These are phyloP conservation scores for Leccinum truebloodii DNA, from an alignment of 768 basidiomycete genomes.

Conservation along the genomic window DNA sequence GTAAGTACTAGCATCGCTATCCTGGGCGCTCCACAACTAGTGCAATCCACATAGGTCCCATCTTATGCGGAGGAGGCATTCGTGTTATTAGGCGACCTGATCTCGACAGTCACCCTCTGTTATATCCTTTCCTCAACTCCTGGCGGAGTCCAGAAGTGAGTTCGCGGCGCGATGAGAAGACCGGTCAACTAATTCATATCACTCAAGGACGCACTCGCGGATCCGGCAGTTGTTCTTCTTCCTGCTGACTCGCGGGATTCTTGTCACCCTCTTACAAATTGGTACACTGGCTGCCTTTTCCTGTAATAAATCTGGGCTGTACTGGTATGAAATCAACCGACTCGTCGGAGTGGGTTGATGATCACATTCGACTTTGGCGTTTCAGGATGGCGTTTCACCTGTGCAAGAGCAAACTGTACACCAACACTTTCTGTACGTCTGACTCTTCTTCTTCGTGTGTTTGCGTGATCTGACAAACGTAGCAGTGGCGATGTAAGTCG, in stretches of 20 bases:
- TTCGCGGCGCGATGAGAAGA: background rate
- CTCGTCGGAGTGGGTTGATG: background rate
- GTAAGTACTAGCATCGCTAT: background rate
- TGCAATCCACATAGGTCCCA: background rate
- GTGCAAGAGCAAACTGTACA: conserved; percentile 15
- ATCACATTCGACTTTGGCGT: background rate
- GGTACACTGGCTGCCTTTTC: background rate
- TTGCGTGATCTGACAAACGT: conserved; percentile 2
- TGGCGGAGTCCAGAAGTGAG: conserved; percentile 7
- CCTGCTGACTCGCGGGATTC: conserved; percentile 16
- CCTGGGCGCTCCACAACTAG: background rate
- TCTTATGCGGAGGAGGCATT: conserved; percentile 10
- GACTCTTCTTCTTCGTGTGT: background rate
- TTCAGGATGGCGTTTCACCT: conserved; percentile 12
- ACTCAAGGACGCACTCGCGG: conserved; percentile 8
- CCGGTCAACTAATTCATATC: background rate
- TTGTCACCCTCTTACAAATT: conserved; percentile 16
- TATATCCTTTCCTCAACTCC: conserved; percentile 15
- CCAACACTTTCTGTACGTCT: conserved; percentile 9
- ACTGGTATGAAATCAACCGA: conserved; percentile 8
- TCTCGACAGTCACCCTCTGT: conserved; percentile 11
- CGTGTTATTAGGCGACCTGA: conserved; percentile 7
- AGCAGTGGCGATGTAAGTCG: conserved; percentile 13
- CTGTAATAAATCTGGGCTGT: background rate
- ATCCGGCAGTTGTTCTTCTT: conserved; percentile 14